These are phyloP conservation scores for Maudiozyma bulderi DNA, from an alignment of 805 yeast genomes.

Conservation along the genomic window DNA sequence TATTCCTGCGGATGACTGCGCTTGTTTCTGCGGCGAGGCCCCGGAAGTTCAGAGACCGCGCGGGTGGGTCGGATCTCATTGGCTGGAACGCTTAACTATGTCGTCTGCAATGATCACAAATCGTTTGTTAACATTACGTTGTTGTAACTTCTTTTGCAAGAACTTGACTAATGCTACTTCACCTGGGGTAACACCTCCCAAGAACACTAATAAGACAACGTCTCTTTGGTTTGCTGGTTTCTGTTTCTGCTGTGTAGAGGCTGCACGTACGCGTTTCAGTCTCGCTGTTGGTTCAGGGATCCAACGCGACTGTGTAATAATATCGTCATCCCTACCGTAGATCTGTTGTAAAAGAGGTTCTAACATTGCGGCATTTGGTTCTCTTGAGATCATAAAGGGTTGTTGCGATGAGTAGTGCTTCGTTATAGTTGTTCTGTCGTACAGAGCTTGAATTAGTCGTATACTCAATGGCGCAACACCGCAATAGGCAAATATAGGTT, in stretches of 20 bases:
- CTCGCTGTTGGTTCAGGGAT: conserved; percentile 9
- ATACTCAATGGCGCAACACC: conserved; percentile 72
- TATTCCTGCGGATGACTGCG: neutral
- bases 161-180: conserved; percentile 67
- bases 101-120: conserved; percentile 42
- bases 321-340: conserved; percentile 13
- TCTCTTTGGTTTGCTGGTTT: conserved; percentile 6
- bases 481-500: conserved; percentile 54
- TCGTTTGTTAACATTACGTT: conserved; percentile 29
- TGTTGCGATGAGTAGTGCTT: conserved; percentile 26
- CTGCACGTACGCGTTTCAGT: neutral
- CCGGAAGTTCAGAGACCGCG: neutral
- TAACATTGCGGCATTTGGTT: conserved; percentile 16
- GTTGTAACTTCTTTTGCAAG: conserved; percentile 39
- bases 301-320: conserved; percentile 17
- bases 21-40: neutral
- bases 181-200: conserved; percentile 83
- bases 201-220: conserved; percentile 40
- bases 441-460: conserved; percentile 61
- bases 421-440: conserved; percentile 44
- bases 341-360: conserved; percentile 19
- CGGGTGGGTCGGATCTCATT: neutral
- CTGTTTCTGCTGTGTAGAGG: neutral
- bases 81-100: conserved; percentile 31
- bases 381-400: conserved; percentile 24